Percentiles rank a stretch among this genome's conserved stretches.
phyloP scores from a whole-genome alignment of 495 filamentous ascomycete genomes.

The Oidiodendron maius region DNA sequence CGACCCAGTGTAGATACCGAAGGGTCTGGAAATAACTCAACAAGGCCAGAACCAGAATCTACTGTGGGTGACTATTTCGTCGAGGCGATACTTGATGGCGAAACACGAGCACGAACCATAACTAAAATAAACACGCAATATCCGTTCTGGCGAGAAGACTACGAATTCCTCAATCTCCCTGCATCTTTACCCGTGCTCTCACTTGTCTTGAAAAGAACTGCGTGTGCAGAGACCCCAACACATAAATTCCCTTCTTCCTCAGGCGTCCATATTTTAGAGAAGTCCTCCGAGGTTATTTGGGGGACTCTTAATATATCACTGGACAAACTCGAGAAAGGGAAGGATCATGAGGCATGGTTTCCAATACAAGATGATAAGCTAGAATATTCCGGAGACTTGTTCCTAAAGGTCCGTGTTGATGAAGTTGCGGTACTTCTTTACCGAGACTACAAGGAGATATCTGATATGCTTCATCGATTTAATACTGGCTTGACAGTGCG shows the following conservation, averaged over 20 bases:
- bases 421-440: conserved; percentile 85
- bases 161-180: conserved; percentile 79
- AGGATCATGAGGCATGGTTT: conserved; percentile 88
- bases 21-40: conserved; percentile 18
- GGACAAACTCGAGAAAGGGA: conserved; percentile 73
- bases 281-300: conserved; percentile 38
- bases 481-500: conserved; percentile 76
- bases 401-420: conserved; percentile 76
- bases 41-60: conserved; percentile 31
- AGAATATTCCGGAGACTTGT: conserved; percentile 76
- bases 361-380: conserved; percentile 66
- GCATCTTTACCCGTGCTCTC: conserved; percentile 70
- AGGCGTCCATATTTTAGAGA: conserved; percentile 13
- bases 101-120: conserved; percentile 79
- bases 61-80: conserved; percentile 65
- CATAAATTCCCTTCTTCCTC: conserved; percentile 19
- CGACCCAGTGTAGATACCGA: conserved; percentile 11
- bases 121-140: conserved; percentile 74
- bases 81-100: conserved; percentile 87
- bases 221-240: conserved; percentile 27
- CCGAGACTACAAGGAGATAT: conserved; percentile 77
- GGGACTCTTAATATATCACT: conserved; percentile 79
- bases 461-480: conserved; percentile 80
- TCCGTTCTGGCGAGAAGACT: conserved; percentile 94
- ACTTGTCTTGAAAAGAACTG: conserved; percentile 75